Evolutionary conservation across 176 grass and related monocot genomes (phyloP).

Genomic region (Musa beccarii): DNA sequence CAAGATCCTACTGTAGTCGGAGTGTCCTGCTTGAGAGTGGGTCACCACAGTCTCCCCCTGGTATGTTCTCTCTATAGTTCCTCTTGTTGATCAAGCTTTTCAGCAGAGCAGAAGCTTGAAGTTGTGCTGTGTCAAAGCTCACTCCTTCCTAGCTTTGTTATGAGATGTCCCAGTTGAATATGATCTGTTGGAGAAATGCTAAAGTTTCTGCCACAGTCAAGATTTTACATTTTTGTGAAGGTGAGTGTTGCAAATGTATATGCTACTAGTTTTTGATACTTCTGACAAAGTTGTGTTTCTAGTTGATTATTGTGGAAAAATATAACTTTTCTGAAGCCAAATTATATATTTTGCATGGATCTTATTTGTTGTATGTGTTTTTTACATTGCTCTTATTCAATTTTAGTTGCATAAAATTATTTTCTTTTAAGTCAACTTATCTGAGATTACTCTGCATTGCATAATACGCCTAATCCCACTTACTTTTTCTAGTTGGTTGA

Average conservation of each 20-base stretch:
- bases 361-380: too few species aligned
- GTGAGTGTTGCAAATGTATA: neutral
- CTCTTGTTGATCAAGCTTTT: neutral
- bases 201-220: neutral
- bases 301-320: neutral
- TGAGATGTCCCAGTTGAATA: neutral
- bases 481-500: too few species aligned
- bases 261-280: neutral
- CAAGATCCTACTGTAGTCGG: conserved; percentile 75
- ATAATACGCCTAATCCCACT: too few species aligned
- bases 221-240: neutral
- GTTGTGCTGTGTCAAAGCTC: neutral
- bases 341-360: too few species aligned
- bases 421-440: too few species aligned
- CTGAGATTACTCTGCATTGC: too few species aligned
- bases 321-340: neutral
- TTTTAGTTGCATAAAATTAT: too few species aligned
- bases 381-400: too few species aligned
- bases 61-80: conserved; percentile 39
- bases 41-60: conserved; percentile 59
- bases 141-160: neutral
- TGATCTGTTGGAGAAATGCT: neutral
- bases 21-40: conserved; percentile 66
- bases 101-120: neutral
- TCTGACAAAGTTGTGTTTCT: neutral